Evolutionary conservation across 805 yeast genomes (phyloP).

Genomic region (Candida andamanensis): DNA sequence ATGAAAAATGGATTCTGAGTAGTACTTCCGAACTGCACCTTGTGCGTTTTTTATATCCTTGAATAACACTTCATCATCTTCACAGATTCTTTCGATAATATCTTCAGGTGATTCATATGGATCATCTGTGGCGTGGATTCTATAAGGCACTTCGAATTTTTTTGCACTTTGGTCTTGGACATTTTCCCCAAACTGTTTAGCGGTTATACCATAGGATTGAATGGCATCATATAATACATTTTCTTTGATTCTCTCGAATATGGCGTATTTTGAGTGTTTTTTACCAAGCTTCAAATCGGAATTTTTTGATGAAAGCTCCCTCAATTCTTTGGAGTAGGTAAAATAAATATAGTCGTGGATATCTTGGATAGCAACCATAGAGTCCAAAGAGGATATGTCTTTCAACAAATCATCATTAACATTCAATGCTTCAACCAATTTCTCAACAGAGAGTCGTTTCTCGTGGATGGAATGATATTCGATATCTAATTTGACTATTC

Average conservation of each 20-base stretch:
- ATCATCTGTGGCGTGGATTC: conserved; percentile 71
- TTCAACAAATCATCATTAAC: conserved; percentile 54
- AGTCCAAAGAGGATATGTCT: conserved; percentile 49
- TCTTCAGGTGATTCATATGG: conserved; percentile 56
- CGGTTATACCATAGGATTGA: conserved; percentile 68
- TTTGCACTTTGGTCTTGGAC: conserved; percentile 55
- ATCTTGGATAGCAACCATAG: conserved; percentile 82
- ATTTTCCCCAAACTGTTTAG: conserved; percentile 79
- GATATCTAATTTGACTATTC: conserved; percentile 77
- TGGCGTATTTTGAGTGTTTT: conserved; percentile 55
- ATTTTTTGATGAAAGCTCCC: conserved; percentile 30
- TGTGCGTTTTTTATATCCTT: conserved; percentile 57
- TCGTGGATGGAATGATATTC: conserved; percentile 83
- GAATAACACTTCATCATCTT: conserved; percentile 47
- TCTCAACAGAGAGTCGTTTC: conserved; percentile 60
- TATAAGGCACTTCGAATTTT: conserved; percentile 39
- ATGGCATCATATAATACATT: conserved; percentile 64
- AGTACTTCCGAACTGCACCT: conserved; percentile 68
- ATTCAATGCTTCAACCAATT: conserved; percentile 49
- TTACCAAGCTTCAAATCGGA: conserved; percentile 27
- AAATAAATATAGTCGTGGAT: conserved; percentile 78
- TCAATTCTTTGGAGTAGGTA: conserved; percentile 55
- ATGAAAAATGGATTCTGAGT: conserved; percentile 73
- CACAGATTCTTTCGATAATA: conserved; percentile 44
- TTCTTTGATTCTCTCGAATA: conserved; percentile 61